Percentiles rank a stretch among this genome's conserved stretches.
phyloP scores from a whole-genome alignment of 2,329 filamentous ascomycete genomes.

The Gaeumannomyces sp. region DNA sequence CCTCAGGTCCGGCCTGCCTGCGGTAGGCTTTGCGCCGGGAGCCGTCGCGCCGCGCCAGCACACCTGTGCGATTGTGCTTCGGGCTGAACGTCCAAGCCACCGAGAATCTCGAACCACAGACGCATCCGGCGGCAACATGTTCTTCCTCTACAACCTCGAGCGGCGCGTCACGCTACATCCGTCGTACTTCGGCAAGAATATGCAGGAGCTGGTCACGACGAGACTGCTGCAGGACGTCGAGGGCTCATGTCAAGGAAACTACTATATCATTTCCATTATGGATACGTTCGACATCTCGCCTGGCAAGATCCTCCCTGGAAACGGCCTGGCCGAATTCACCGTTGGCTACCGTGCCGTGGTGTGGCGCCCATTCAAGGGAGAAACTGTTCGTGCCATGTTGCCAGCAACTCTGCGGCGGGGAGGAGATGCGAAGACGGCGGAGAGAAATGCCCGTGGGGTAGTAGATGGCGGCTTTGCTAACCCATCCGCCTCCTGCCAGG shows the following conservation, averaged over 20 bases:
- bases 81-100: no score
- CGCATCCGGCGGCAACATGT: constrained; percentile 55
- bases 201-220: constrained; percentile 83
- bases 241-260: constrained; percentile 89
- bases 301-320: constrained; percentile 85
- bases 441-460: no score
- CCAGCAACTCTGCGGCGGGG: background rate
- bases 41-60: no score
- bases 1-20: no score
- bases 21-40: no score
- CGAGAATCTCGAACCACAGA: no score
- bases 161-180: constrained; percentile 92
- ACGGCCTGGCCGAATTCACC: constrained; percentile 87
- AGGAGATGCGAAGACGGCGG: no score
- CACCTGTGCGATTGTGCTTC: no score
- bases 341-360: constrained; percentile 94
- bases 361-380: constrained; percentile 95
- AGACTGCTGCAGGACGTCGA: constrained; percentile 91
- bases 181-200: constrained; percentile 92
- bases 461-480: background rate
- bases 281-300: constrained; percentile 93
- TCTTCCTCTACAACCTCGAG: constrained; percentile 96
- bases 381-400: constrained; percentile 64
- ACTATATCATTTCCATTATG: constrained; percentile 98
- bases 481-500: constrained; percentile 42